These are phyloP conservation scores for Helianthus tuberosus DNA, from an alignment of 129 eudicot species.

Conservation along the genomic window DNA sequence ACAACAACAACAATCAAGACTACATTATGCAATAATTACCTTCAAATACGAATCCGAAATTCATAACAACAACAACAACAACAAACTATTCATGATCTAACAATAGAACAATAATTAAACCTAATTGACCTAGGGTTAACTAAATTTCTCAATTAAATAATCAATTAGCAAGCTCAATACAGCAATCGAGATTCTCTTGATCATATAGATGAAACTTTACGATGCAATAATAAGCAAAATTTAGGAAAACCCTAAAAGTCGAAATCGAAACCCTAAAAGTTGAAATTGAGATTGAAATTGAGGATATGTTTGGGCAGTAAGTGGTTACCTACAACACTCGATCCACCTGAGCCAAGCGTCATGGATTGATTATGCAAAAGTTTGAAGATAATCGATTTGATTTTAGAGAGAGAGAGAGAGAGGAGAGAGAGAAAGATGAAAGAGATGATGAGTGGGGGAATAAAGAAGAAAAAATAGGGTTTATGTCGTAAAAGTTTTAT, in stretches of 20 bases:
- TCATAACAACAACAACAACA: conserved; percentile 3
- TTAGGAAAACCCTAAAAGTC: neutral
- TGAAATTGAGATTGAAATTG: conserved; percentile 12
- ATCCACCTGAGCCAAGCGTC: conserved; percentile 95
- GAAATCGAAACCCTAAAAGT: neutral
- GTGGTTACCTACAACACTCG: conserved; percentile 72
- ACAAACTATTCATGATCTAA: neutral
- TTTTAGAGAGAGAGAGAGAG: neutral
- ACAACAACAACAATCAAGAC: neutral
- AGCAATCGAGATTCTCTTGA: neutral
- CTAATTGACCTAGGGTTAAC: conserved; percentile 19
- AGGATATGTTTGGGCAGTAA: neutral
- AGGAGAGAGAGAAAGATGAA: neutral
- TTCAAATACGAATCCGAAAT: conserved; percentile 12
- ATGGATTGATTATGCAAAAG: conserved; percentile 29
- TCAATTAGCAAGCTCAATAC: conserved; percentile 12
- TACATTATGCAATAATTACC: neutral
- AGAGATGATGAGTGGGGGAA: conserved; percentile 21
- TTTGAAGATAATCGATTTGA: conserved; percentile 36
- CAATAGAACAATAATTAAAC: neutral
- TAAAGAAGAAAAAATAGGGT: conserved; percentile 7
- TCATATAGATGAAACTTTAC: conserved; percentile 1
- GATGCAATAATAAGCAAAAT: neutral
- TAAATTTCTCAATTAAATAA: conserved; percentile 10
- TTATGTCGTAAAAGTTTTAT: too few relatives aligned